These are phyloP conservation scores for Mesembryanthemum crystallinum DNA, from an alignment of 148 eudicot species.

Conservation along the genomic window DNA sequence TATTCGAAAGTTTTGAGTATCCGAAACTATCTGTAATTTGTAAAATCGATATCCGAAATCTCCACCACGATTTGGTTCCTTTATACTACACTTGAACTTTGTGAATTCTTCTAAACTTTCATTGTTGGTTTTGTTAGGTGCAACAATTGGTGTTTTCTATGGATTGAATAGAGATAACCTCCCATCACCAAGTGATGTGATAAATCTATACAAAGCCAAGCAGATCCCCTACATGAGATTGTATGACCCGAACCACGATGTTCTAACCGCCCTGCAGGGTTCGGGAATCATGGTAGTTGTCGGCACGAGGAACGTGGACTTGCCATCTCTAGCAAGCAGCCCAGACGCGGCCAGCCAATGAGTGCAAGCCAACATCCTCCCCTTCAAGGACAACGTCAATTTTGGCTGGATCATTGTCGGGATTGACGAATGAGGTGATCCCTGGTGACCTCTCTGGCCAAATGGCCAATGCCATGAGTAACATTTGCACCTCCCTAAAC, in stretches of 20 bases:
- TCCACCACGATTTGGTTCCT: neutral
- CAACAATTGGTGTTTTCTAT: constrained; percentile 10
- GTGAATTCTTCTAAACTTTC: neutral
- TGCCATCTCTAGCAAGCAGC: constrained; percentile 8
- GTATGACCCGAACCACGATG: constrained; percentile 15
- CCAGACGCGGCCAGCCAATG: neutral
- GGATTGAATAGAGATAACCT: constrained; percentile 27
- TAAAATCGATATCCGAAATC: too few relatives aligned
- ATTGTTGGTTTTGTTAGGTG: neutral
- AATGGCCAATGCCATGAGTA: neutral
- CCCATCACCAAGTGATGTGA: constrained; percentile 15
- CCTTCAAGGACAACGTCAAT: neutral
- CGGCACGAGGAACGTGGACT: constrained; percentile 19
- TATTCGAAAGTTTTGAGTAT: too few relatives aligned
- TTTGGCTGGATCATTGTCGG: neutral
- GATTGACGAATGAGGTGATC: constrained; percentile 1
- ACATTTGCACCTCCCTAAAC: neutral
- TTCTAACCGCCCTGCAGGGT: constrained; percentile 14
- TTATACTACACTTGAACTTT: neutral
- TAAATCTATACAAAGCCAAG: constrained; percentile 1
- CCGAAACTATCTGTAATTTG: too few relatives aligned
- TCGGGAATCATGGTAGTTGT: constrained; percentile 18
- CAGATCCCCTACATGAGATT: constrained; percentile 18
- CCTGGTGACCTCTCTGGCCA: neutral
- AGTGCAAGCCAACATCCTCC: neutral